Percentiles rank a stretch among this genome's conserved stretches.
These are phyloP conservation scores for Iberis pinnata DNA, from an alignment of 345 rosid genomes.

Conservation along the genomic window DNA sequence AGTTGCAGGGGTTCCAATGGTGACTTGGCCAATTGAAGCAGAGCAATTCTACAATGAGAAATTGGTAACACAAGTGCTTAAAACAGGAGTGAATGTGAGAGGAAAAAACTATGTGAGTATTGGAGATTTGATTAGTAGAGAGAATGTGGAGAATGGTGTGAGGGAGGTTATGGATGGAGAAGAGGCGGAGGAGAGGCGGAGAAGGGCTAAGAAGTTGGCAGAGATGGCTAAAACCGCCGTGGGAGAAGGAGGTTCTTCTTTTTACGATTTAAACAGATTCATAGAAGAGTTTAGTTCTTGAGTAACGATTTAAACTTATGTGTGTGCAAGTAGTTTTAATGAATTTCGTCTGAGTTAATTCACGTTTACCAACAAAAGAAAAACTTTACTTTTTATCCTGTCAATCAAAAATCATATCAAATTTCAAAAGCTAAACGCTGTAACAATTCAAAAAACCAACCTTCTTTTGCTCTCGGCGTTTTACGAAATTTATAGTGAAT, in stretches of 20 bases:
- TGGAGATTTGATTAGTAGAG: slow-evolving; percentile 32
- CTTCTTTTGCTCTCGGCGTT: too few relatives aligned
- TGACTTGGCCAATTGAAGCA: slow-evolving; percentile 39
- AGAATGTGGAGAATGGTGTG: slow-evolving; percentile 33
- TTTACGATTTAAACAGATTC: slow-evolving; percentile 25
- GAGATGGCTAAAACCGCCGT: slow-evolving; percentile 29
- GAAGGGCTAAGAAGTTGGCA: slow-evolving; percentile 18
- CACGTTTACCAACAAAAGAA: too few relatives aligned
- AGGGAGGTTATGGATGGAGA: slow-evolving; percentile 32
- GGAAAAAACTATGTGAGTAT: slow-evolving; percentile 24
- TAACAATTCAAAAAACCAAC: too few relatives aligned
- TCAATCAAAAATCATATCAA: too few relatives aligned
- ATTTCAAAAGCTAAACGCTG: too few relatives aligned
- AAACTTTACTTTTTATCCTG: too few relatives aligned
- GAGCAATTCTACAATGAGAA: slow-evolving; percentile 57
- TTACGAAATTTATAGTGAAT: too few relatives aligned
- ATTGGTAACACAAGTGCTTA: slow-evolving; percentile 36
- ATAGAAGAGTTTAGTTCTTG: slow-evolving; percentile 25
- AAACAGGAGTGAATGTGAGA: slow-evolving; percentile 38
- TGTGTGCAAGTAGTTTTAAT: too few relatives aligned
- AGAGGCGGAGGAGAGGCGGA: slow-evolving; percentile 27
- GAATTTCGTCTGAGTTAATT: too few relatives aligned
- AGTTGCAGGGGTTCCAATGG: slow-evolving; percentile 43
- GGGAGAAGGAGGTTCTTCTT: slow-evolving; percentile 35
- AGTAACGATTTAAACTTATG: too few relatives aligned